Evolutionary conservation across 352 stramenopile genomes (phyloP), one percentile per base, ranked within the genome.

Genomic region (Globisporangium canariense): DNA sequence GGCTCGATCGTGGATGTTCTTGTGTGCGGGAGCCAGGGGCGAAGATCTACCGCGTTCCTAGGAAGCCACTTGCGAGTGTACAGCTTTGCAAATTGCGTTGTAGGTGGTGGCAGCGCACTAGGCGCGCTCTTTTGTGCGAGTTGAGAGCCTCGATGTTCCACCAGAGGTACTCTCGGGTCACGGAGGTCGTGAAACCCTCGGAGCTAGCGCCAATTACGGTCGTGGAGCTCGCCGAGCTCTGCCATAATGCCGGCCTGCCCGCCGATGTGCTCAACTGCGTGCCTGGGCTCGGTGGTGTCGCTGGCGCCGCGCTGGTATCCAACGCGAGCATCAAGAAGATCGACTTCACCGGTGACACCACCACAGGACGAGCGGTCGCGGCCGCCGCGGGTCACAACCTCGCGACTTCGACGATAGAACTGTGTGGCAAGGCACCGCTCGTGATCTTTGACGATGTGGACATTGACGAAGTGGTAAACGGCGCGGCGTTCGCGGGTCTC

Each of bases 121-220:
- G 25, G 2, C 25, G 25, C 25, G 25, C 25, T 28, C 25, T 28
- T 28, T 28, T 28, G 25, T 28, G 25, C 25, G 25, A 28, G 1
- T 1, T 28, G 25, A 28, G 25, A 28, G 25, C 1, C 25, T 28
- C 25, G 25, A 28, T 28, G 22, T 28, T 28, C 25, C 25, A 28
- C 25, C 25, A 28, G 25, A 28, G 25, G 25, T 28, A 1, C 25
- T 28, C 25, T 28, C 25, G 25, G 25, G 25, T 28, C 25, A 28
- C 80, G 9, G 70, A 94, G 16, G 86, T 97, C n/a, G 69, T 97
- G 25, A 97, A 97, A 65, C 86, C 89, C 25, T 94, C 88, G 9
- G 89, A 97, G 69, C 62, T 94, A 13, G 79, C 89, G 14, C 88
- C 86, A 25, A 71, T 87, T 30, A 87, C 71, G 40, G 71, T 81